Base-by-base conservation (phyloP, 2,329 filamentous ascomycete genomes). In the Epichloe brachyelytri region DNA sequence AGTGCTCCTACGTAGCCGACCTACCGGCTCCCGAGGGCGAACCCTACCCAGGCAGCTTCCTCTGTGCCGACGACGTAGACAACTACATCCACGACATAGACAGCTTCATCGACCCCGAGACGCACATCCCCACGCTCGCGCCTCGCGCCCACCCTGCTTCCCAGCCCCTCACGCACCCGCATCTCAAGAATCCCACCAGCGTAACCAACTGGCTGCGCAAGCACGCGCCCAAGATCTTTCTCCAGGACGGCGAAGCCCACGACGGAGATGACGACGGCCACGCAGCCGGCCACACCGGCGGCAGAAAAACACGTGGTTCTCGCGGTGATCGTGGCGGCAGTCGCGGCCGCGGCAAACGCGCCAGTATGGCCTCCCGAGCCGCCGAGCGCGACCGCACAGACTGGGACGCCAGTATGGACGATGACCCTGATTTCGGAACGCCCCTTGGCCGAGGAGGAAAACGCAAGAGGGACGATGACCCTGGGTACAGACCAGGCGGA, bases 141-240 rank as follows among this genome's bases (percentile, higher is more conserved):
- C 76, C 78, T 5, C 69, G 71, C 41, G 69, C 69, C 55, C 59
- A 69, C 34, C 63, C 65, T 17, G 63, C 63, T 50, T 60, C 62
- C 22, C 63, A 65, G 52, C 67, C 63, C 50, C 68, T 64, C 58
- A 61, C 66, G 45, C 60, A 71, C 67, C 59, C 68, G 60, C 57
- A 69, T 43, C 65, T 73, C 41, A 71, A 74, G 59, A 97, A 97
- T 64, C 89, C 90, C 0, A 86, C 88, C 41, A 94, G 87, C 53
- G 90, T 95, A 3, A 94, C 95, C 71, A 96, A 94, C 66, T 98
- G 93, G 93, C 78, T 98, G 12, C 80, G 88, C 55, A 83, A 88
- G 63, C 78, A 95, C 66, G 83, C 88, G 53, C 86, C 89, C 3
- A 83, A 91, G 65, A 83, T 89, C 46, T 90, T 95, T 70, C 71